Conservation (phyloP, 2,329 filamentous ascomycete genomes). For the Penicillium polonicum region DNA sequence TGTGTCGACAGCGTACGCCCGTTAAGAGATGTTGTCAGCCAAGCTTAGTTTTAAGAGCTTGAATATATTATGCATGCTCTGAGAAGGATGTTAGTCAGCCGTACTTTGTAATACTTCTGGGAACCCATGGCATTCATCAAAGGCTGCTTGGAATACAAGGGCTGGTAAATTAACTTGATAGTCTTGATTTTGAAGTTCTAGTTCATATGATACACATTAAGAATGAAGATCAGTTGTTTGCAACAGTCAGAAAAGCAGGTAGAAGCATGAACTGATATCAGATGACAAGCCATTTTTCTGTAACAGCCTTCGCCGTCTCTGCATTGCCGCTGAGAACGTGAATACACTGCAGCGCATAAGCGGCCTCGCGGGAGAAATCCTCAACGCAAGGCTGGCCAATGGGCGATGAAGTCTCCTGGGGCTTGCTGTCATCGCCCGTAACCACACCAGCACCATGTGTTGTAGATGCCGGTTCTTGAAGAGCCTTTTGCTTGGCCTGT, state of each 20-base stretch:
- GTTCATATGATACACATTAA: slow-evolving; percentile 3
- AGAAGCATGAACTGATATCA: slow-evolving; percentile 24
- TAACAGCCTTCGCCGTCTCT: slow-evolving; percentile 59
- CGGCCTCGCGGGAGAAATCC: slow-evolving; percentile 67
- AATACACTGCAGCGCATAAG: slow-evolving; percentile 70
- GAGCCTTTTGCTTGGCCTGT: slow-evolving; percentile 21
- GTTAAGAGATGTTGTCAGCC: neutral
- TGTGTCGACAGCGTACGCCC: neutral
- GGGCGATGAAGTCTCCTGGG: slow-evolving; percentile 4
- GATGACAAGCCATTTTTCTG: slow-evolving; percentile 59
- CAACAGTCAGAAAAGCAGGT: neutral
- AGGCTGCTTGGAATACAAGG: no score
- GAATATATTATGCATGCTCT: neutral
- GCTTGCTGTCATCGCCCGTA: slow-evolving; percentile 21
- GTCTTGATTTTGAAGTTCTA: neutral
- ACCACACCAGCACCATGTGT: slow-evolving; percentile 41
- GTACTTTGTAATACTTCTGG: no score
- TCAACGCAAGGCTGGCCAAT: slow-evolving; percentile 40
- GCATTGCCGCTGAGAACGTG: slow-evolving; percentile 65
- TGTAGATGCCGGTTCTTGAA: slow-evolving; percentile 34
- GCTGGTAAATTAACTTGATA: no score
- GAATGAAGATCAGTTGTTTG: neutral
- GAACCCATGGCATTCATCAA: no score
- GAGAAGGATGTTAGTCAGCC: neutral
- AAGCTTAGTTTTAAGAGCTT: neutral